Percentiles rank a stretch among this genome's conserved stretches.
Evolutionary conservation across 202 grass and related monocot genomes (phyloP).

Genomic region (Hordeum pubiflorum): DNA sequence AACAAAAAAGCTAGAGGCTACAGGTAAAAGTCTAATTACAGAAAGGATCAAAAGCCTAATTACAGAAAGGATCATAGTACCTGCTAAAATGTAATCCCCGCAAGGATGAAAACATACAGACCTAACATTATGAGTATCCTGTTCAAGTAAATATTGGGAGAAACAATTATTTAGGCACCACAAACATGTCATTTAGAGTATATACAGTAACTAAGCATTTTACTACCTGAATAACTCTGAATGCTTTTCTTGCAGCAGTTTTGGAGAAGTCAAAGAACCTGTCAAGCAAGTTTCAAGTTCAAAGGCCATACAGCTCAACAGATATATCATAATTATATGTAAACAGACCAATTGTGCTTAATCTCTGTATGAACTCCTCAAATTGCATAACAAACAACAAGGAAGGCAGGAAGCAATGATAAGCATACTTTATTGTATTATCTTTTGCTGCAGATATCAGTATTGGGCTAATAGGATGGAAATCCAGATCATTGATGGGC

Average conservation of each 20-base stretch:
- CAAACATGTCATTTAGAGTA: not conserved
- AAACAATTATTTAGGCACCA: not conserved
- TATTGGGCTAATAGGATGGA: slow-evolving; percentile 79
- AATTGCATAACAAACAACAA: slow-evolving; percentile 15
- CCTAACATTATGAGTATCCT: slow-evolving; percentile 99
- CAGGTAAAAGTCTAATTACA: not conserved
- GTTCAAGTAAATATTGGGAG: slow-evolving; percentile 18
- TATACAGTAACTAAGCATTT: slow-evolving; percentile 11
- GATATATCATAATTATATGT: not conserved
- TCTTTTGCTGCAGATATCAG: slow-evolving; percentile 95
- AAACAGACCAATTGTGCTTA: not conserved
- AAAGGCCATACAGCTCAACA: not conserved
- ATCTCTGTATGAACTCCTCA: not conserved
- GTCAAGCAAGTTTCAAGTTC: slow-evolving; percentile 19
- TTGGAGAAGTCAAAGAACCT: slow-evolving; percentile 99
- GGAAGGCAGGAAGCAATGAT: slow-evolving; percentile 18
- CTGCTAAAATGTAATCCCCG: slow-evolving; percentile 87
- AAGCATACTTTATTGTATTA: slow-evolving; percentile 80
- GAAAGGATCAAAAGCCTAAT: not conserved
- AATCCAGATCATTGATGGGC: slow-evolving; percentile 98
- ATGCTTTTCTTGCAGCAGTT: slow-evolving; percentile 81
- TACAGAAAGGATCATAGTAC: slow-evolving; percentile 33
- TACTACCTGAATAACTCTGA: slow-evolving; percentile 95
- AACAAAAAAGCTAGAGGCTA: slow-evolving; percentile 6
- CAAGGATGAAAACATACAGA: slow-evolving; percentile 98